Base-by-base conservation (phyloP, 495 filamentous ascomycete species). In the Aspergillus wentii region DNA sequence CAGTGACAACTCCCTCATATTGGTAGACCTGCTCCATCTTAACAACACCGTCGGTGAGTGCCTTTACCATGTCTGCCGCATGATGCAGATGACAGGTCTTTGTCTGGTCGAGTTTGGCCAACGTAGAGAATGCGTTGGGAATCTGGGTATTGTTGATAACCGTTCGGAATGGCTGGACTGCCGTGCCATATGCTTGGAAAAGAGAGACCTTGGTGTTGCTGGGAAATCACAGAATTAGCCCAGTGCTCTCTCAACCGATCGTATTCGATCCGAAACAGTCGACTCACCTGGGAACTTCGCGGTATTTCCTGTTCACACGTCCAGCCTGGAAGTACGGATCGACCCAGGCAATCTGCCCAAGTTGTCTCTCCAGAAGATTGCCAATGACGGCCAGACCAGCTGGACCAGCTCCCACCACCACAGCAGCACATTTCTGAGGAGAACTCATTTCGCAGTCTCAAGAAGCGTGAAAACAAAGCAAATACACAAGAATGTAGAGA, bases 331-430 rank as follows among this genome's bases (percentile, higher is more conserved):
- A 75, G 4, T 49, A 51, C 36, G 74, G 68, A 41, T 78, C 76
- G 35, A 78, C 49, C 76, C 74, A 78, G 41, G 70, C 59, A 28
- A 78, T 68, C 30, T 61, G 59, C 15, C 56, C 54, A 3, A 69
- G 56, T 37, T 69, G 60, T n/a, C 66, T 65, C 49, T 76, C 74
- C 6, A 79, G 61, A 5, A 79, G 54, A 42, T 76, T 78, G 8
- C 74, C 74, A 33, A 78, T 55, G 14, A 67, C 74, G n/a, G 74
- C 72, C 30, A 77, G 56, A 38, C 76, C 76, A 31, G 71, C 71
- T 7, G 76, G 72, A 22, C 76, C 76, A 30, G 69, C 72, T 37
- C 76, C 76, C 23, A 78, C 73, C 6, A 79, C 74, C 6, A 79
- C 66, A 0, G 74, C 72, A 15, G 64, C 62, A 44, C 61, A 71